These are phyloP conservation scores for Corchorus capsularis DNA, from an alignment of 345 rosid genomes.

Conservation along the genomic window DNA sequence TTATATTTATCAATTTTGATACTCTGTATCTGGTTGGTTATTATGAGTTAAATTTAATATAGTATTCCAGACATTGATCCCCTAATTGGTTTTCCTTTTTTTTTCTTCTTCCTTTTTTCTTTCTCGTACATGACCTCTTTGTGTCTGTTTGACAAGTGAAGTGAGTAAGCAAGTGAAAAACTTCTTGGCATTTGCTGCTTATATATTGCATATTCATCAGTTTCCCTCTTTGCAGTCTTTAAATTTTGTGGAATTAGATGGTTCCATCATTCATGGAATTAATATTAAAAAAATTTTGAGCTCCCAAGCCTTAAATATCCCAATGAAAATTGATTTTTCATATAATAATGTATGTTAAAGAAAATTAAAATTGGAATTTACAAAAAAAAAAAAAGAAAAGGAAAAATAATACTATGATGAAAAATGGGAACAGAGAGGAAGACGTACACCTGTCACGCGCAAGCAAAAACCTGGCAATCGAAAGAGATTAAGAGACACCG, in stretches of 20 bases:
- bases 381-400: too few species aligned
- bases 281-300: too few species aligned
- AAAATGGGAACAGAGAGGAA: too few species aligned
- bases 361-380: too few species aligned
- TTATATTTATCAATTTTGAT: slow-evolving; percentile 50
- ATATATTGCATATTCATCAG: not conserved
- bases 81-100: not conserved
- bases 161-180: not conserved
- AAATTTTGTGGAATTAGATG: too few species aligned
- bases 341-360: too few species aligned
- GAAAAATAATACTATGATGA: too few species aligned
- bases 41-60: slow-evolving; percentile 32
- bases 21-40: slow-evolving; percentile 37
- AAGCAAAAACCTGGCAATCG: not conserved
- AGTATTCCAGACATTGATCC: slow-evolving; percentile 32
- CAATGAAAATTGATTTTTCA: too few species aligned
- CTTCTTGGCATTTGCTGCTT: not conserved
- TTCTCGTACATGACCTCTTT: not conserved
- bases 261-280: too few species aligned
- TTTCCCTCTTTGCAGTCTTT: too few species aligned
- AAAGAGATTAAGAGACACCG: not conserved
- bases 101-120: too few species aligned
- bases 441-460: not conserved
- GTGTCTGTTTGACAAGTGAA: slow-evolving; percentile 1
- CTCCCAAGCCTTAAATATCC: too few species aligned